Evolutionary conservation across 306 rosid species (phyloP).

Genomic region (Citrullus mucosospermus): DNA sequence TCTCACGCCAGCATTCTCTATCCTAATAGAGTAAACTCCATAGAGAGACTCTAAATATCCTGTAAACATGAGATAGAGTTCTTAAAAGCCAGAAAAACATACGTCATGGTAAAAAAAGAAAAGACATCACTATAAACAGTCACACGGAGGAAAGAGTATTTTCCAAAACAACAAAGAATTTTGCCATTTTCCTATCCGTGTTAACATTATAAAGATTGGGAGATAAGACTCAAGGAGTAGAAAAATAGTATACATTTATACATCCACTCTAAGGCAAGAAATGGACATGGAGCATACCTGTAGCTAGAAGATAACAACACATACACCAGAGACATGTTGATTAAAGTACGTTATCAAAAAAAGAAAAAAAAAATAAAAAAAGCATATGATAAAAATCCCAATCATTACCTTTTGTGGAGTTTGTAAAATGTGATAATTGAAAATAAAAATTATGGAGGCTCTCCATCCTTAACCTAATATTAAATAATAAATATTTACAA

Average conservation of each 20-base stretch:
- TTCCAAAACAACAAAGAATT: neutral
- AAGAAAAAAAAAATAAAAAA: no score
- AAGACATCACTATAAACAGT: neutral
- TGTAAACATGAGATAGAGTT: constrained; percentile 10
- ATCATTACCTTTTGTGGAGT: no score
- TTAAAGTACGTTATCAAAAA: neutral
- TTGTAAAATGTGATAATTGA: no score
- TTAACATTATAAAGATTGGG: neutral
- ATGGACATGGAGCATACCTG: neutral
- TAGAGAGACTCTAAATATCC: constrained; percentile 81
- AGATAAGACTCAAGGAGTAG: neutral
- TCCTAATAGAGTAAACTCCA: constrained; percentile 74
- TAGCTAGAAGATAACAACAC: neutral
- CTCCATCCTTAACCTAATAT: neutral
- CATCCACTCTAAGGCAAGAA: neutral
- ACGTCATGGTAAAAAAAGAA: neutral
- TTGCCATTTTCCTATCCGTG: neutral
- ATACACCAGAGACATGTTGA: neutral
- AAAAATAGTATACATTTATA: neutral
- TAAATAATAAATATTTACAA: neutral
- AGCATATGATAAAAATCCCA: no score
- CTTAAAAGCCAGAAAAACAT: constrained; percentile 8
- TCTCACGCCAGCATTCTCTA: constrained; percentile 76
- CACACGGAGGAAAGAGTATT: neutral
- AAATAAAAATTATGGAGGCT: no score